Evolutionary conservation across 1,284 basidiomycete genomes (phyloP), one percentile per base, ranked within the genome.

Genomic region (Rhodotorula glutinis): DNA sequence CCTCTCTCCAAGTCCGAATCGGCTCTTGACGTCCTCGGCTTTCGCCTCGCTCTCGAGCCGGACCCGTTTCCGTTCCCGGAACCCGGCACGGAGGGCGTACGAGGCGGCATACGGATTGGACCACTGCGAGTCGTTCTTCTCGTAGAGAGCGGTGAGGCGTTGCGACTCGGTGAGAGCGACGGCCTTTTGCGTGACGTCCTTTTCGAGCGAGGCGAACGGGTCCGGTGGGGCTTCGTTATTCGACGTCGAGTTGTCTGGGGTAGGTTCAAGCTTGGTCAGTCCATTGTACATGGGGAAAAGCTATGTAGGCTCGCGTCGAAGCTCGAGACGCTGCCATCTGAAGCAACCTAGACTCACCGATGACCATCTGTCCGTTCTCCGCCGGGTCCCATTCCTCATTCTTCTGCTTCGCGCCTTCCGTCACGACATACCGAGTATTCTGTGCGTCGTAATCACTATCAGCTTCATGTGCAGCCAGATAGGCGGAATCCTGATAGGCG

Each of bases 391-490:
- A 98, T 43, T 96, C 92, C 75, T 93, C 89, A 56, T 91, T 87
- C 79, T 98, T 93, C 79, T 90, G 87, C 66, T 88, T 83, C 16
- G 93, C 95, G 11, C 96, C 96, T 33, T 87, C 88, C 4, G 85
- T 83, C 1, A 98, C 92, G n/a, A 95, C 87, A 77, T 98, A 98
- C 27, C 88, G 85, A 0, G 95, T 93, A 75, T 97, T 96, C 92
- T 96, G 74, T 17, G 30, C 11, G 13, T 14, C 16, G 23, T 4
- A 23, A 43, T 5, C 11, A 0, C 17, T 13, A 23, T 9, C 17
- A 33, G 17, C 5, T 10, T 13, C 10, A 11, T 11, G 7, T 11
- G 5, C 33, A 38, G 11, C 11, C 33, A 38, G 33, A 7, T 5
- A 38, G n/a, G n/a, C n/a, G n/a, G n/a, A n/a, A n/a, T n/a, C n/a